Evolutionary conservation across 1,139 yeast genomes (phyloP).

Genomic region (Diutina mesorugosa): DNA sequence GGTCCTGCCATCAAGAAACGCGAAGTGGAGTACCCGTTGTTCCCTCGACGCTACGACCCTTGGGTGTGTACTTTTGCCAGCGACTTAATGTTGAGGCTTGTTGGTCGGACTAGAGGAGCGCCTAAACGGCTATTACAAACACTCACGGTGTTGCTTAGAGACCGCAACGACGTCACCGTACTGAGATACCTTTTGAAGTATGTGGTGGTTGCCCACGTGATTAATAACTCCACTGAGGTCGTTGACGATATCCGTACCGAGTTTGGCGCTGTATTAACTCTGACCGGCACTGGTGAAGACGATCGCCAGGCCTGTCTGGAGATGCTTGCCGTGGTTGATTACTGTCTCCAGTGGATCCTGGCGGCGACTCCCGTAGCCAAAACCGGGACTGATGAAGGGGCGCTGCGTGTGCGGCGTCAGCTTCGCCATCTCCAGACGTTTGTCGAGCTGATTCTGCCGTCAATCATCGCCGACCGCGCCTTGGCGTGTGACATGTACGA

Average conservation of each 20-base stretch:
- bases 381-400: conserved; percentile 10
- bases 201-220: conserved; percentile 54
- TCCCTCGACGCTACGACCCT: background rate
- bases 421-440: conserved; percentile 30
- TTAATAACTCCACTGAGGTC: conserved; percentile 33
- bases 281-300: conserved; percentile 12
- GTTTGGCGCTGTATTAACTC: conserved; percentile 40
- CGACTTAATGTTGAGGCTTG: background rate
- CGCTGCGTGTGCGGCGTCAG: conserved; percentile 14
- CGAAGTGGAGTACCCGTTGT: background rate
- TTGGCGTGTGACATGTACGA: conserved; percentile 80
- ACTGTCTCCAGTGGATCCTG: conserved; percentile 64
- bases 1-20: background rate
- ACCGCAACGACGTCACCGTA: conserved; percentile 50
- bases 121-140: conserved; percentile 37
- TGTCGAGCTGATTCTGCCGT: conserved; percentile 46
- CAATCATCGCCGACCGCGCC: conserved; percentile 63
- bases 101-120: background rate
- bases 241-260: conserved; percentile 40
- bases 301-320: conserved; percentile 17
- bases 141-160: conserved; percentile 55
- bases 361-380: conserved; percentile 20
- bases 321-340: conserved; percentile 70
- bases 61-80: background rate
- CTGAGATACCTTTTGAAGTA: conserved; percentile 73